Evolutionary conservation across 2,329 filamentous ascomycete species (phyloP).

Genomic region (Nakataea oryzae): DNA sequence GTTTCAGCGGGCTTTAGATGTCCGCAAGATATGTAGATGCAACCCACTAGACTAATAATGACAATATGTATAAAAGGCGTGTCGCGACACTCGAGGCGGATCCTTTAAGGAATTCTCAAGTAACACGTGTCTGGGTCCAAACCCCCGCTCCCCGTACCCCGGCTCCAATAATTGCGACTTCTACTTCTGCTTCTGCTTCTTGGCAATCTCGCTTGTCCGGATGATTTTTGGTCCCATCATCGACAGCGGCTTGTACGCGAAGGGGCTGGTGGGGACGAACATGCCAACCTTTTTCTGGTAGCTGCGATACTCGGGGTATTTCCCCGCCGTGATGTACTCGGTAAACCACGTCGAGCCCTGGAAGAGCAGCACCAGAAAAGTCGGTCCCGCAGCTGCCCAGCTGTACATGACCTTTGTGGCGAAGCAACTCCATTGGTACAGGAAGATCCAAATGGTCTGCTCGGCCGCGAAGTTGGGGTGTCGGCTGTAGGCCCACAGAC

Average conservation of each 20-base stretch:
- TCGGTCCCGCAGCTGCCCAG: conserved; percentile 65
- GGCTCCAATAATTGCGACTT: conserved; percentile 5
- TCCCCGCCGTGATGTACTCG: conserved; percentile 66
- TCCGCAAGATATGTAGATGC: background rate
- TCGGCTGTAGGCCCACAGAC: conserved; percentile 78
- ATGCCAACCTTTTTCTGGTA: conserved; percentile 78
- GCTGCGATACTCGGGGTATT: conserved; percentile 79
- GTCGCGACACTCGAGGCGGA: background rate
- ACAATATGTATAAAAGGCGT: background rate
- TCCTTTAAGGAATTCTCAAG: background rate
- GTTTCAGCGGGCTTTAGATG: background rate
- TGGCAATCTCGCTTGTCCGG: conserved; percentile 38
- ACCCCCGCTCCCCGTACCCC: background rate
- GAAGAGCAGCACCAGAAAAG: conserved; percentile 69
- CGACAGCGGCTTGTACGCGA: conserved; percentile 26
- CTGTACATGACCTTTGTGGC: conserved; percentile 61
- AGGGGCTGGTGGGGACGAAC: conserved; percentile 58
- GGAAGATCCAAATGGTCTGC: conserved; percentile 76
- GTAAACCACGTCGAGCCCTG: conserved; percentile 84
- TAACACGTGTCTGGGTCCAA: background rate
- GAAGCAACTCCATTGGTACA: conserved; percentile 84
- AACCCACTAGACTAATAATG: no score
- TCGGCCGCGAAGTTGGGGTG: conserved; percentile 95
- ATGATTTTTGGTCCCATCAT: conserved; percentile 31
- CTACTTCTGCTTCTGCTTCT: conserved; percentile 23